Evolutionary conservation across 352 stramenopile species (phyloP).

Genomic region (Pythium dissotocum): DNA sequence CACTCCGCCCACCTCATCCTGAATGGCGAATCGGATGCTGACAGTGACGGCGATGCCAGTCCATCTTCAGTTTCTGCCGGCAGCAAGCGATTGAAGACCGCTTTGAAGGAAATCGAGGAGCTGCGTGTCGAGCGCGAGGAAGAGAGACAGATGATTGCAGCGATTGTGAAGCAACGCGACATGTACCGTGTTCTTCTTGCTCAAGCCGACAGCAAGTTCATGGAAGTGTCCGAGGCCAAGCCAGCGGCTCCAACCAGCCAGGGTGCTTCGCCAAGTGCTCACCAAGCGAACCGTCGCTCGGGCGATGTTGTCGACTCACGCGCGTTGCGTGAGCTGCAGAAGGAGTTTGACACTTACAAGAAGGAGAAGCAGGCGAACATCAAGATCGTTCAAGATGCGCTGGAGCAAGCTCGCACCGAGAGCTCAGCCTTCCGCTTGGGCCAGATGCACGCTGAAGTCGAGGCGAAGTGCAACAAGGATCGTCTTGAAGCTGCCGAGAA

Average conservation of each 20-base stretch:
- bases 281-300: constrained; percentile 27
- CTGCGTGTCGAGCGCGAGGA: constrained; percentile 74
- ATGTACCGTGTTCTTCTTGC: constrained; percentile 93
- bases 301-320: constrained; percentile 44
- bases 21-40: constrained; percentile 66
- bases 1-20: constrained; percentile 46
- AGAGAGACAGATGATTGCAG: constrained; percentile 87
- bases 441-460: constrained; percentile 73
- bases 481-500: constrained; percentile 59
- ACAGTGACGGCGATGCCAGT: constrained; percentile 33
- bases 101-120: constrained; percentile 77
- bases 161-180: constrained; percentile 96
- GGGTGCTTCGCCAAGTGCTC: constrained; percentile 1
- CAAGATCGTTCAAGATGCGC: constrained; percentile 65
- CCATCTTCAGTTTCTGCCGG: constrained; percentile 14
- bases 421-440: constrained; percentile 47
- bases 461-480: constrained; percentile 64
- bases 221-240: constrained; percentile 24
- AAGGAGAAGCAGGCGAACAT: constrained; percentile 70
- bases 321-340: constrained; percentile 57
- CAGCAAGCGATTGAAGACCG: constrained; percentile 57
- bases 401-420: constrained; percentile 58
- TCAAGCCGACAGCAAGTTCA: constrained; percentile 83
- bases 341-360: constrained; percentile 80
- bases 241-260: background rate